A percentile compares a stretch with the other conserved stretches of the same genome.
phyloP scores from a whole-genome alignment of 371 early-diverging fungal species.

The Quaeritorhiza haematococci region DNA sequence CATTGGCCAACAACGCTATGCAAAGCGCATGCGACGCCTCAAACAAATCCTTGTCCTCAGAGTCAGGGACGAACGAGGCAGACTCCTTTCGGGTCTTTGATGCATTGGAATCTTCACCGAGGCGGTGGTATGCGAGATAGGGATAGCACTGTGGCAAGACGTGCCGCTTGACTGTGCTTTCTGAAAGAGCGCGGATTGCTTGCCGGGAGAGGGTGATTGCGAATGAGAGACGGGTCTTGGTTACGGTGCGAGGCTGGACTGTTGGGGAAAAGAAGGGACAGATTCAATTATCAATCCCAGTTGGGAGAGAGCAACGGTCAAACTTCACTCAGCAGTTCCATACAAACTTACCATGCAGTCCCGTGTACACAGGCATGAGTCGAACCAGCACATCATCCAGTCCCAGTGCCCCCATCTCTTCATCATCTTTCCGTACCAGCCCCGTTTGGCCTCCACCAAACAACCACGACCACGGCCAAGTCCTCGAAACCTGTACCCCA shows the following conservation, averaged over 20 bases:
- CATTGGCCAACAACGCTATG: constrained; percentile 8
- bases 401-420: too few species aligned
- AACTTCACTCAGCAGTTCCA: too few species aligned
- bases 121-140: constrained; percentile 9
- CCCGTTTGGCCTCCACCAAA: neutral
- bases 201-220: constrained; percentile 15
- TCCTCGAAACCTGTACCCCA: neutral
- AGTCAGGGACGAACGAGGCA: neutral
- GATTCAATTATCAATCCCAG: too few species aligned
- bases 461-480: neutral
- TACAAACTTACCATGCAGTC: constrained; percentile 1
- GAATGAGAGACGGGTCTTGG: constrained; percentile 17
- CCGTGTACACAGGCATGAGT: constrained; percentile 7
- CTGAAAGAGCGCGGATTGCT: constrained; percentile 7
- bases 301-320: neutral
- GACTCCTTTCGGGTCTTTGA: neutral
- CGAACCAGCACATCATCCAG: too few species aligned
- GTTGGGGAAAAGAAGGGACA: neutral
- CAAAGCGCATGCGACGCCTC: constrained; percentile 22
- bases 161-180: neutral
- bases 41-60: constrained; percentile 29
- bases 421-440: neutral
- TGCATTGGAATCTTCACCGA: neutral
- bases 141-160: constrained; percentile 16
- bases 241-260: constrained; percentile 8